Percentiles rank a stretch among this genome's conserved stretches.
Evolutionary conservation across 306 rosid species (phyloP).

Genomic region (Chamaecrista fasciculata): DNA sequence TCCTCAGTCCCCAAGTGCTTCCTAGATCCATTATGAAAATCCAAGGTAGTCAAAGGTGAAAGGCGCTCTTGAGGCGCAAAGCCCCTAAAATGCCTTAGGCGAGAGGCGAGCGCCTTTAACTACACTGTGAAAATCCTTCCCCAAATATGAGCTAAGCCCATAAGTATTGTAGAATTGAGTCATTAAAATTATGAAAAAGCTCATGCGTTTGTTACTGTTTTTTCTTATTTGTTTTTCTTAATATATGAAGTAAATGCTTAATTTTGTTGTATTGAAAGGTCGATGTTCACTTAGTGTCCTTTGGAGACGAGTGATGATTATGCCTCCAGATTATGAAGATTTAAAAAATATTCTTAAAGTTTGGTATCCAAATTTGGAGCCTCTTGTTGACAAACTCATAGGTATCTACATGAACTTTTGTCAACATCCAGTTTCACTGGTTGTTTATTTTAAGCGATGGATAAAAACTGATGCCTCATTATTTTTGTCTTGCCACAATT

Average conservation of each 20-base stretch:
- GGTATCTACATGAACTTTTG: conserved; percentile 40
- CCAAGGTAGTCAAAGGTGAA: no score
- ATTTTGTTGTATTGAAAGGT: conserved; percentile 44
- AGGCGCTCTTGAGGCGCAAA: no score
- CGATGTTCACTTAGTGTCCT: conserved; percentile 56
- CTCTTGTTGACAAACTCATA: conserved; percentile 49
- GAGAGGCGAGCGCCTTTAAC: no score
- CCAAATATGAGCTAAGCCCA: neutral
- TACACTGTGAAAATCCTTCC: no score
- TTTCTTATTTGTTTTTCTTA: neutral
- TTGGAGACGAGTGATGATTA: conserved; percentile 81
- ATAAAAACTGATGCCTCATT: neutral
- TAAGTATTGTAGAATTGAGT: neutral
- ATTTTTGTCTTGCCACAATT: neutral
- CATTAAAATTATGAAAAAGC: neutral
- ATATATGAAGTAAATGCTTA: conserved; percentile 10
- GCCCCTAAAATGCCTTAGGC: no score
- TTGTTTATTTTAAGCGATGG: neutral
- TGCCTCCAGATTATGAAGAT: conserved; percentile 57
- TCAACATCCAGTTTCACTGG: neutral
- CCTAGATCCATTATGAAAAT: neutral
- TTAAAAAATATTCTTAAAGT: conserved; percentile 57
- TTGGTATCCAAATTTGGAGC: conserved; percentile 56
- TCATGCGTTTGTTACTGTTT: neutral
- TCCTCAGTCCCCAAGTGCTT: neutral